Percentiles rank a stretch among this genome's conserved stretches.
Conservation (phyloP, 139 green algal species). For the Haematococcus lacustris region DNA sequence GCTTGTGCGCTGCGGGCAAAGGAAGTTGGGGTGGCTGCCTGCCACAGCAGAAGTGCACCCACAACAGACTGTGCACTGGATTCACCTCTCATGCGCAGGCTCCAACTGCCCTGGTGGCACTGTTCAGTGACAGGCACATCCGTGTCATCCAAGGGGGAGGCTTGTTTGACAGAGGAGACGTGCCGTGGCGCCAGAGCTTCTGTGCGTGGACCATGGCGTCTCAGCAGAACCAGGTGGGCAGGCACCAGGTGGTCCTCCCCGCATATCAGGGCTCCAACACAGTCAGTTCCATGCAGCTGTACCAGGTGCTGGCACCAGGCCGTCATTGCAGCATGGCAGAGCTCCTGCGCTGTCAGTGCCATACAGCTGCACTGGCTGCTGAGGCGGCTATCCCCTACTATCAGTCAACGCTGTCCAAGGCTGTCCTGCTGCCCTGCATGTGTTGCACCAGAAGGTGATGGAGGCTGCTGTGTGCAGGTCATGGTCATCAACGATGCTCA, state of each 20-base stretch:
- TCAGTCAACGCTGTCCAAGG: too few relatives aligned
- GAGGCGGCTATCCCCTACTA: too few relatives aligned
- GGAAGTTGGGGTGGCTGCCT: too few relatives aligned
- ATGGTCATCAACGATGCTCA: slow-evolving; percentile 60
- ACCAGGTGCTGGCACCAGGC: slow-evolving; percentile 18
- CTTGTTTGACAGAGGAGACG: slow-evolving; percentile 24
- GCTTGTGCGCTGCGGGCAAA: too few relatives aligned
- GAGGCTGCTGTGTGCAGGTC: slow-evolving; percentile 25
- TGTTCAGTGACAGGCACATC: slow-evolving; percentile 29
- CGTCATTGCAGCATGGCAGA: too few relatives aligned
- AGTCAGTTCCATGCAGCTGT: background rate
- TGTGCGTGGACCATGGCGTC: slow-evolving; percentile 68
- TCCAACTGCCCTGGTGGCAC: slow-evolving; percentile 15
- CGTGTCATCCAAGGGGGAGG: slow-evolving; percentile 6
- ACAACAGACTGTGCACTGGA: too few relatives aligned
- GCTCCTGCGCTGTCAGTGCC: too few relatives aligned
- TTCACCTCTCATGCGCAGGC: too few relatives aligned
- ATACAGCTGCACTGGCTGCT: too few relatives aligned
- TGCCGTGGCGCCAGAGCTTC: slow-evolving; percentile 36
- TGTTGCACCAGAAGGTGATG: too few relatives aligned
- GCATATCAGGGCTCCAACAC: background rate
- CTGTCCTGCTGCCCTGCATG: too few relatives aligned
- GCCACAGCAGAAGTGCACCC: too few relatives aligned
- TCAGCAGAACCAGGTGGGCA: slow-evolving; percentile 20
- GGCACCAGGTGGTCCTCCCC: background rate